phyloP scores from a whole-genome alignment of 768 basidiomycete species.

The Xanthoconium stramineum region DNA sequence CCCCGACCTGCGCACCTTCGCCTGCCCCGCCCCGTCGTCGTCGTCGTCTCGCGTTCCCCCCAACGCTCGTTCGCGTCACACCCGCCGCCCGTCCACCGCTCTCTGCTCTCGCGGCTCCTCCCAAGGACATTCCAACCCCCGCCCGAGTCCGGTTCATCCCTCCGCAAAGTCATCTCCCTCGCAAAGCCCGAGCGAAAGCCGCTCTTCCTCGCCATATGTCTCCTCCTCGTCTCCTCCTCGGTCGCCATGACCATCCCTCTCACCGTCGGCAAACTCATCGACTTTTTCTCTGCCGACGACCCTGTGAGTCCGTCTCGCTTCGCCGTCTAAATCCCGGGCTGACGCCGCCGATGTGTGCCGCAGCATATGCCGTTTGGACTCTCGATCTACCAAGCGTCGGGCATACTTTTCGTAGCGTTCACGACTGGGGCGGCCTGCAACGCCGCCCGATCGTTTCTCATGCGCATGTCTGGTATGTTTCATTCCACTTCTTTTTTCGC shows the following conservation, averaged over 20 bases:
- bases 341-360: neutral
- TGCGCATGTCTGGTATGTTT: slow-evolving; percentile 79
- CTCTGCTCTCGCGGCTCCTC: slow-evolving; percentile 27
- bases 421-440: slow-evolving; percentile 87
- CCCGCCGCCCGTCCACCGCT: neutral
- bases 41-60: neutral
- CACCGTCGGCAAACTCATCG: slow-evolving; percentile 91
- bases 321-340: neutral
- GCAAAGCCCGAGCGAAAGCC: slow-evolving; percentile 82
- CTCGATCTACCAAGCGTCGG: slow-evolving; percentile 77
- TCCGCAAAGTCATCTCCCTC: slow-evolving; percentile 71
- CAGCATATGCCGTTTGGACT: slow-evolving; percentile 80
- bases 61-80: slow-evolving; percentile 15
- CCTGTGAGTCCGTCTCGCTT: slow-evolving; percentile 43
- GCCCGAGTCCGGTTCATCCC: slow-evolving; percentile 53
- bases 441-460: slow-evolving; percentile 76
- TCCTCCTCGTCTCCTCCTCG: slow-evolving; percentile 82
- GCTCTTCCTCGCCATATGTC: slow-evolving; percentile 68
- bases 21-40: neutral
- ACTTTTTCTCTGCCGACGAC: slow-evolving; percentile 76
- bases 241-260: slow-evolving; percentile 93
- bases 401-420: slow-evolving; percentile 68
- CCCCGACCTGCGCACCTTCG: neutral
- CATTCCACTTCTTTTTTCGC: neutral
- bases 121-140: slow-evolving; percentile 34